phyloP scores from a whole-genome alignment of 192 early-diverging fungal genomes.

The Backusella mclennaniae region DNA sequence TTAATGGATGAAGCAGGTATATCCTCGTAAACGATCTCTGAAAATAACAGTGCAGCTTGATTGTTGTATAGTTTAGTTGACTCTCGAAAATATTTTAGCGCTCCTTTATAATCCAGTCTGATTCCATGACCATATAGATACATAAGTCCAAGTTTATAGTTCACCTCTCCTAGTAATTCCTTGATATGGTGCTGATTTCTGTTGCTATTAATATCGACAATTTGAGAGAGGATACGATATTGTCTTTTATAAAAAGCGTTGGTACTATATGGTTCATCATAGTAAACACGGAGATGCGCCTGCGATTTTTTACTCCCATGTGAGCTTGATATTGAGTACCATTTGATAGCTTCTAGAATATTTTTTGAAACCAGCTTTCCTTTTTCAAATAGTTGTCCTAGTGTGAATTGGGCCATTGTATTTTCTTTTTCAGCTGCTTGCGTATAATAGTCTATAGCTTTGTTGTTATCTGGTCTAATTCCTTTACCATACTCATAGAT shows the following conservation, averaged over 20 bases:
- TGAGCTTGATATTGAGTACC: neutral
- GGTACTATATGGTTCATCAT: neutral
- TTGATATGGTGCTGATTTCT: neutral
- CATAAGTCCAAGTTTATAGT: neutral
- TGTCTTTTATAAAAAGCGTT: neutral
- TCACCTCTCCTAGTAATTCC: neutral
- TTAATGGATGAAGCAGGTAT: too few species aligned
- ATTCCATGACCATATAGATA: too few species aligned
- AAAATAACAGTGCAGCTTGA: too few species aligned
- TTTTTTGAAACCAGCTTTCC: neutral
- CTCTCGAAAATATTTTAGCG: too few species aligned
- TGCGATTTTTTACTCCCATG: neutral
- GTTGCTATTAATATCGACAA: neutral
- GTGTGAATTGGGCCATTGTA: neutral
- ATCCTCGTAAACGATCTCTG: too few species aligned
- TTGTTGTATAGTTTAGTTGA: too few species aligned
- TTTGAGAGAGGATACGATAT: neutral
- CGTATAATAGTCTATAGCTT: neutral
- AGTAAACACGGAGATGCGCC: neutral
- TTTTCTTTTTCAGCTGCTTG: neutral
- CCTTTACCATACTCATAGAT: neutral
- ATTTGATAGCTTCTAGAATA: neutral
- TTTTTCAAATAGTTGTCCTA: neutral
- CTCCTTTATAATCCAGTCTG: too few species aligned
- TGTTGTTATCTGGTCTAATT: neutral